Conservation (phyloP, 805 yeast species). For the Crinitomyces ghanaensis region DNA sequence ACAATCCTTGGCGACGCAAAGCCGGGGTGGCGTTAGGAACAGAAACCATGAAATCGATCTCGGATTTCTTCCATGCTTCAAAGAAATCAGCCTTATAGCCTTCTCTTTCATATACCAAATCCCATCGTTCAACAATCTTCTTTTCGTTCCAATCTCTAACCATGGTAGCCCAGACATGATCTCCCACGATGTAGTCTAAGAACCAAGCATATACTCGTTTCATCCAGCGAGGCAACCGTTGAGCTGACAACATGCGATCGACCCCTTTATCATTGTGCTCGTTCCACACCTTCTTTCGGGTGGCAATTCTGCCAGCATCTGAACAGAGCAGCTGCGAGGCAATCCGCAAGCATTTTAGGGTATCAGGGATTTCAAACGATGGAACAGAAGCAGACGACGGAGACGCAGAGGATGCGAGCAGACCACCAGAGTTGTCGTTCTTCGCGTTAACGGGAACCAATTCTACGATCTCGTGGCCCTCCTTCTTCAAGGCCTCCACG, state of each 20-base stretch:
- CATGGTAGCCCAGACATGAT: constrained; percentile 29
- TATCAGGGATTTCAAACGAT: constrained; percentile 37
- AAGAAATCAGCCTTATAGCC: constrained; percentile 25
- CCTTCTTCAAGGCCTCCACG: constrained; percentile 30
- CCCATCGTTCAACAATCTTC: constrained; percentile 28
- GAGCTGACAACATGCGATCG: constrained; percentile 19
- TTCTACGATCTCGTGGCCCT: constrained; percentile 35
- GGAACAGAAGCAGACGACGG: too few relatives aligned
- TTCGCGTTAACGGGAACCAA: constrained; percentile 15
- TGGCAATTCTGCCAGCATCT: constrained; percentile 25
- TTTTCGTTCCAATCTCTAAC: constrained; percentile 27
- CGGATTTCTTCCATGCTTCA: constrained; percentile 27
- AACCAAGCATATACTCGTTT: constrained; percentile 28
- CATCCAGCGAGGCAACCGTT: constrained; percentile 25
- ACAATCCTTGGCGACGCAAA: constrained; percentile 27
- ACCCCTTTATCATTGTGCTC: constrained; percentile 30
- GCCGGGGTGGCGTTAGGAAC: constrained; percentile 36
- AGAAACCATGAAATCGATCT: constrained; percentile 29
- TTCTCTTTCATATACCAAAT: constrained; percentile 26
- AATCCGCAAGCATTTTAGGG: constrained; percentile 47
- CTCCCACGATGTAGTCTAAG: constrained; percentile 24
- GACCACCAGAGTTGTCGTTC: constrained; percentile 1
- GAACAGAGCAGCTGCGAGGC: constrained; percentile 32
- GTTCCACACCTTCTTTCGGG: constrained; percentile 19
- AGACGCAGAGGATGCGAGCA: background rate